Percentiles rank a stretch among this genome's conserved stretches.
Evolutionary conservation across 176 grass and related monocot genomes (phyloP).

Genomic region (Areca catechu): DNA sequence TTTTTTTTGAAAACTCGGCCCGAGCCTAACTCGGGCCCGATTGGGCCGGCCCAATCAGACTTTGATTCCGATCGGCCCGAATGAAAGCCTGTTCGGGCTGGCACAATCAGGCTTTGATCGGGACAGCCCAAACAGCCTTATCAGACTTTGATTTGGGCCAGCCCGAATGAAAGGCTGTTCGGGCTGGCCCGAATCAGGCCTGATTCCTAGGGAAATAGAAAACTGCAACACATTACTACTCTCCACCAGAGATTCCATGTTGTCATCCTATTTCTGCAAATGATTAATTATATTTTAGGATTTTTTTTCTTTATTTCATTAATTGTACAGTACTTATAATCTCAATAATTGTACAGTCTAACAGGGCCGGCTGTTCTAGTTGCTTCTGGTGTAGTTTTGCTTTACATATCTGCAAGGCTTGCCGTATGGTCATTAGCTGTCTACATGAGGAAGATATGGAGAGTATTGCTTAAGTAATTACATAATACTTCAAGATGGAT

Average conservation of each 20-base stretch:
- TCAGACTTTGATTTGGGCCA: no score
- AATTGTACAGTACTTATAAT: neutral
- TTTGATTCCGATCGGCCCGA: no score
- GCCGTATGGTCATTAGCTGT: constrained; percentile 91
- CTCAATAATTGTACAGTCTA: constrained; percentile 40
- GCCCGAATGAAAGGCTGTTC: no score
- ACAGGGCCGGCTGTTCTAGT: constrained; percentile 35
- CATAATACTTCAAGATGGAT: no score
- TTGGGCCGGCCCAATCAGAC: no score
- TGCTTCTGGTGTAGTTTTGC: constrained; percentile 51
- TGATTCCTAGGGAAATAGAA: constrained; percentile 99
- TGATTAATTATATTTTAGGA: neutral
- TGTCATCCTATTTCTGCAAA: constrained; percentile 5
- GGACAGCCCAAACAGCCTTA: no score
- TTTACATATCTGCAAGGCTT: constrained; percentile 84
- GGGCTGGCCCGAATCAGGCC: no score
- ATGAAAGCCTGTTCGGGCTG: no score
- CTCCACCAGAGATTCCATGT: constrained; percentile 86
- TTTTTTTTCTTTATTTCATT: neutral
- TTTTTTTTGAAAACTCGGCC: no score
- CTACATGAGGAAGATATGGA: constrained; percentile 95
- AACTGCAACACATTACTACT: constrained; percentile 85
- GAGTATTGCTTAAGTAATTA: constrained; percentile 69
- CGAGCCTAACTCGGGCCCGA: no score
- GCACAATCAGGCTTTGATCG: no score